Evolutionary conservation across 2,329 filamentous ascomycete genomes (phyloP).

Genomic region (Fusarium multiceps): DNA sequence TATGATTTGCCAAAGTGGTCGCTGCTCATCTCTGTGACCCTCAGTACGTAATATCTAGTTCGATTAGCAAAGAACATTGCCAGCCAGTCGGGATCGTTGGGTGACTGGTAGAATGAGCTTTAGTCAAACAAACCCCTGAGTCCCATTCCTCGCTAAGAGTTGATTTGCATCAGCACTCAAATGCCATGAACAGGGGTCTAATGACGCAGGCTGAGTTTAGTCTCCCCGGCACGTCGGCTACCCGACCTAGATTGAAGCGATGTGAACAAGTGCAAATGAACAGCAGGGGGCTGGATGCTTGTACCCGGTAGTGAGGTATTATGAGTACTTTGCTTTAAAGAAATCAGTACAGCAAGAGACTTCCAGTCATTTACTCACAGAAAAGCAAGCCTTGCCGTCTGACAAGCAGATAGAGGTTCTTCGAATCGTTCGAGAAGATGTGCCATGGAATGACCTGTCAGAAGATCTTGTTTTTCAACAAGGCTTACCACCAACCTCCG

Average conservation of each 20-base stretch:
- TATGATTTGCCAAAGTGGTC: neutral
- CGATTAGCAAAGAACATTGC: neutral
- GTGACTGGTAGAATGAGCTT: neutral
- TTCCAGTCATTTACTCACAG: rapidly evolving
- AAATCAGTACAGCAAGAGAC: too few relatives aligned
- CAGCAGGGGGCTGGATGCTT: neutral
- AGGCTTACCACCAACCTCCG: too few relatives aligned
- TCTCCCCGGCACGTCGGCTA: neutral
- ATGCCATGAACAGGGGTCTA: neutral
- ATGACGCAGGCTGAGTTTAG: neutral
- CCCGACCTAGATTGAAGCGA: neutral
- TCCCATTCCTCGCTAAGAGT: neutral
- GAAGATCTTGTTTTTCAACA: rapidly evolving
- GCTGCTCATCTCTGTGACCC: neutral
- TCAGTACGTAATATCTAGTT: neutral
- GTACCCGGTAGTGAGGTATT: neutral
- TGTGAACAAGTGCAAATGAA: neutral
- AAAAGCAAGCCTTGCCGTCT: neutral
- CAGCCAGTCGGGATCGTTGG: neutral
- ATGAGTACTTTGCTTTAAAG: too few relatives aligned
- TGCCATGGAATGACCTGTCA: rapidly evolving
- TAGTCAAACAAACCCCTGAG: neutral
- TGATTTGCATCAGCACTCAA: neutral
- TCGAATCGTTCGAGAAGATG: rapidly evolving
- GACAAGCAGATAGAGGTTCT: neutral